Conservation (phyloP, 768 basidiomycete species). For the Stropharia rugosoannulata region DNA sequence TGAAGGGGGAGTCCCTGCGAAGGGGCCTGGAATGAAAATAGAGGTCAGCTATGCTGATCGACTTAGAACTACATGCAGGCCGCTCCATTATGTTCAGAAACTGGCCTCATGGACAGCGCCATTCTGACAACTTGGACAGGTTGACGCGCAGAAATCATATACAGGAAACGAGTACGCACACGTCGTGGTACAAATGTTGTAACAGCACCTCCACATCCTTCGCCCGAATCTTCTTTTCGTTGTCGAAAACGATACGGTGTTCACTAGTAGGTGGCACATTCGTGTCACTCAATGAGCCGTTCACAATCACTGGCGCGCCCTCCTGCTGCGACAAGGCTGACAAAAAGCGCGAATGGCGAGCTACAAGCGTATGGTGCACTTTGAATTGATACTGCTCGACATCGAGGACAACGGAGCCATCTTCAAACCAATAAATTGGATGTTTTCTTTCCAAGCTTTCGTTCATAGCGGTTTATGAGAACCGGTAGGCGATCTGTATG, state of each 20-base stretch:
- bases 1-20: constrained; percentile 27
- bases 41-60: constrained; percentile 1
- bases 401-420: constrained; percentile 57
- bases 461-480: neutral
- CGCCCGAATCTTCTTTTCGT: constrained; percentile 33
- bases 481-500: neutral
- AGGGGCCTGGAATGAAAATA: constrained; percentile 35
- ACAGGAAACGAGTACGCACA: constrained; percentile 40
- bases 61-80: neutral
- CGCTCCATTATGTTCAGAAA: no score
- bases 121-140: neutral
- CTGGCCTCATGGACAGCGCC: neutral
- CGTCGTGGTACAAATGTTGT: constrained; percentile 67
- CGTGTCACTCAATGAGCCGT: neutral
- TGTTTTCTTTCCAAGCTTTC: constrained; percentile 27
- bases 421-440: constrained; percentile 63
- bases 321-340: constrained; percentile 6
- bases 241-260: constrained; percentile 22
- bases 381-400: constrained; percentile 49
- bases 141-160: neutral
- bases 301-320: neutral
- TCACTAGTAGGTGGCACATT: neutral
- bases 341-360: constrained; percentile 47
- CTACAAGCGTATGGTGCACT: constrained; percentile 52
- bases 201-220: constrained; percentile 57